Evolutionary conservation across 176 grass and related monocot species (phyloP).

Genomic region (Zea mays): Zm-B73-REFERENCE-NAM-5.0 NC_050099.1:28634001-28634500

Average conservation of each 20-base stretch:
- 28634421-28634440: too few relatives aligned
- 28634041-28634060: neutral
- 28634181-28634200: neutral
- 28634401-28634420: too few relatives aligned
- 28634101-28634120: too few relatives aligned
- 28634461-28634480: too few relatives aligned
- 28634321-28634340: neutral
- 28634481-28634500: too few relatives aligned
- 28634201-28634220: neutral
- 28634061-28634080: neutral
- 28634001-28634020: neutral
- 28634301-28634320: too few relatives aligned
- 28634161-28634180: slow-evolving; percentile 29
- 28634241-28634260: neutral
- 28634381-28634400: too few relatives aligned
- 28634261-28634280: neutral
- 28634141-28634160: neutral
- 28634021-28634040: neutral
- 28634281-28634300: neutral
- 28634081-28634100: neutral
- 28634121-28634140: slow-evolving; percentile 8
- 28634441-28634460: too few relatives aligned
- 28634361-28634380: too few relatives aligned
- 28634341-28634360: too few relatives aligned
- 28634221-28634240: too few relatives aligned